These are phyloP conservation scores for Neophaeococcomyces mojaviensis DNA, from an alignment of 2,329 filamentous ascomycete genomes.

Conservation along the genomic window DNA sequence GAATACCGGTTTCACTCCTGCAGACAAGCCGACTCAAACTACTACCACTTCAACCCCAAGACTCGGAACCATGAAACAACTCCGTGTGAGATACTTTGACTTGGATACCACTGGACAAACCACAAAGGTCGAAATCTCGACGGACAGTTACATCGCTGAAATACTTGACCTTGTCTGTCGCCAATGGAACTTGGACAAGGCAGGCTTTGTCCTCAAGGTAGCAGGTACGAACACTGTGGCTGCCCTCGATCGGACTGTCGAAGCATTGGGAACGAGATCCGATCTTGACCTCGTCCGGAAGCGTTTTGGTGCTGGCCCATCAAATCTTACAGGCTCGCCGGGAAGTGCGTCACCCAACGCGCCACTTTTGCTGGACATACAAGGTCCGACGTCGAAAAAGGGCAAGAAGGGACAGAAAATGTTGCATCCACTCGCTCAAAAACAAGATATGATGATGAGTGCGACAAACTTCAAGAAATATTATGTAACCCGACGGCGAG, in stretches of 20 bases:
- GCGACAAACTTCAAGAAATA: conserved; percentile 53
- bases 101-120: conserved; percentile 48
- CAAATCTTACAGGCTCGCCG: conserved; percentile 50
- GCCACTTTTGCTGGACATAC: conserved; percentile 48
- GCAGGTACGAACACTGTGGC: conserved; percentile 56
- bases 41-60: conserved; percentile 44
- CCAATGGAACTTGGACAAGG: conserved; percentile 57
- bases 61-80: conserved; percentile 49
- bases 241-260: conserved; percentile 57
- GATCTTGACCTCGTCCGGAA: conserved; percentile 56
- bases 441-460: conserved; percentile 35
- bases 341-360: conserved; percentile 57
- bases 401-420: conserved; percentile 35
- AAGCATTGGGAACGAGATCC: conserved; percentile 52
- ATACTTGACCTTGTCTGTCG: conserved; percentile 57
- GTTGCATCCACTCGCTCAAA: conserved; percentile 41
- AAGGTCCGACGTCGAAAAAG: conserved; percentile 31
- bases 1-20: conserved; percentile 38
- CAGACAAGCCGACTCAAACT: conserved; percentile 39
- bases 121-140: conserved; percentile 51
- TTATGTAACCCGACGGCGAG: conserved; percentile 57
- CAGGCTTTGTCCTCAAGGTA: conserved; percentile 56
- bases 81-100: conserved; percentile 55
- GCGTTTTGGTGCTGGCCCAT: conserved; percentile 54
- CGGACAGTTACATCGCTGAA: conserved; percentile 62